These are phyloP conservation scores for Capsicum chinense DNA, from an alignment of 257 asterid species.

Conservation along the genomic window DNA sequence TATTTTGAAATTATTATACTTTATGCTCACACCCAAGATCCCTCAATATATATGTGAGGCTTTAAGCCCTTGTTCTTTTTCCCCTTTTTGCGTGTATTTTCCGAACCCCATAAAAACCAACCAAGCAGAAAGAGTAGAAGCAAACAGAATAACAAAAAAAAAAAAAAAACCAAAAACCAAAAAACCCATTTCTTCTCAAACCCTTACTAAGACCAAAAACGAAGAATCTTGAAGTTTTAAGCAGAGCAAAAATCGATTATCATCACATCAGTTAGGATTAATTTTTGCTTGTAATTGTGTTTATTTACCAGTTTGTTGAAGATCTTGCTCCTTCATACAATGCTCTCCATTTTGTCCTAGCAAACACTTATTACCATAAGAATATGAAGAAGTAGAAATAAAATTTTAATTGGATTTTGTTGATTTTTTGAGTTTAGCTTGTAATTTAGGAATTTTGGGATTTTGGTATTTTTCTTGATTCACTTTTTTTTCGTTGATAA, in stretches of 20 bases:
- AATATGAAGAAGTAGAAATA: background rate
- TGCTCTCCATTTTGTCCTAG: conserved; percentile 37
- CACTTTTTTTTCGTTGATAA: no score
- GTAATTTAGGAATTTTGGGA: no score
- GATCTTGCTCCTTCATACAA: conserved; percentile 31
- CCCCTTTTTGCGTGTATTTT: conserved; percentile 32
- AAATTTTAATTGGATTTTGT: no score
- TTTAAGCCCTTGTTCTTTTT: background rate
- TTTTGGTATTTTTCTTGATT: no score
- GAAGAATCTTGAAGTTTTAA: background rate
- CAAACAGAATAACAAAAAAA: no score
- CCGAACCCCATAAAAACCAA: conserved; percentile 26
- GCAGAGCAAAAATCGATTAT: background rate
- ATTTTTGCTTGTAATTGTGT: no score
- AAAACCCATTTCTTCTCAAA: conserved; percentile 21
- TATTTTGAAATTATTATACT: no score
- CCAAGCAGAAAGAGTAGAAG: background rate
- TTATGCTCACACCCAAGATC: no score
- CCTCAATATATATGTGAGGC: background rate
- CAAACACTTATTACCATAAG: background rate
- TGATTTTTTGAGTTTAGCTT: no score
- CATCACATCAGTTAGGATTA: no score
- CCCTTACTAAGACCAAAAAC: conserved; percentile 16
- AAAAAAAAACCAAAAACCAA: background rate
- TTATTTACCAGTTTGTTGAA: background rate